Conservation (phyloP, 2,329 filamentous ascomycete genomes). For the Arachnomyces sp. region DNA sequence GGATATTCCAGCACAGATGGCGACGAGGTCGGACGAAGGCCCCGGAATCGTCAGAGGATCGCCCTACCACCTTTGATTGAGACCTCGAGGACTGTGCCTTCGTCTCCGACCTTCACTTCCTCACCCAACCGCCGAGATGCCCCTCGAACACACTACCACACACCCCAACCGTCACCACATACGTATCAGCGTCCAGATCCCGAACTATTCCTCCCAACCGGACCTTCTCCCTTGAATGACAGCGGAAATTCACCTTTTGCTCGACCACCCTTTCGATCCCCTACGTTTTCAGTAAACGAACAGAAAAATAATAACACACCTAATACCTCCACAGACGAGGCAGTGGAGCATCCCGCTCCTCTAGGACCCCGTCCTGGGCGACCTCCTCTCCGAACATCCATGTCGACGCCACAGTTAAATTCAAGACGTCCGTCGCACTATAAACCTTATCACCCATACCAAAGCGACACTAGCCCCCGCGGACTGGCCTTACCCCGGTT, state of each 20-base stretch:
- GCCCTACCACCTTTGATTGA: slow-evolving; percentile 8
- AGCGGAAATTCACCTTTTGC: slow-evolving; percentile 9
- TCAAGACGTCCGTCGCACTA: slow-evolving; percentile 21
- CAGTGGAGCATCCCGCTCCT: slow-evolving; percentile 18
- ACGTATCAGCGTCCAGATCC: not conserved
- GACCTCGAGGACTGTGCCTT: slow-evolving; percentile 14
- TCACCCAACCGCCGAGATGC: slow-evolving; percentile 13
- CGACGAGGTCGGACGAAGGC: slow-evolving; percentile 15
- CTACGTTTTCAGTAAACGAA: slow-evolving; percentile 12
- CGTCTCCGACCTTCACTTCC: slow-evolving; percentile 13
- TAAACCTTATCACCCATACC: slow-evolving; percentile 17
- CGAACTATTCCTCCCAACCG: slow-evolving; percentile 1
- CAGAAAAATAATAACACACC: not conserved
- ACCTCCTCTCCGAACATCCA: slow-evolving; percentile 27
- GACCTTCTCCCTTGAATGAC: not conserved
- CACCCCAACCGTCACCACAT: slow-evolving; percentile 10
- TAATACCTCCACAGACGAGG: slow-evolving; percentile 12
- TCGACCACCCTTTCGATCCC: slow-evolving; percentile 16
- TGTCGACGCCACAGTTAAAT: slow-evolving; percentile 28
- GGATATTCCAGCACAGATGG: slow-evolving; percentile 26
- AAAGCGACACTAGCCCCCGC: slow-evolving; percentile 16
- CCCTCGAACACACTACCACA: slow-evolving; percentile 12
- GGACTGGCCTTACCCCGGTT: slow-evolving; percentile 25
- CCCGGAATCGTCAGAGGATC: slow-evolving; percentile 12
- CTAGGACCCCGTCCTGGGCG: slow-evolving; percentile 21